Evolutionary conservation across 306 rosid genomes (phyloP).

Genomic region (Gynostemma pentaphyllum): DNA sequence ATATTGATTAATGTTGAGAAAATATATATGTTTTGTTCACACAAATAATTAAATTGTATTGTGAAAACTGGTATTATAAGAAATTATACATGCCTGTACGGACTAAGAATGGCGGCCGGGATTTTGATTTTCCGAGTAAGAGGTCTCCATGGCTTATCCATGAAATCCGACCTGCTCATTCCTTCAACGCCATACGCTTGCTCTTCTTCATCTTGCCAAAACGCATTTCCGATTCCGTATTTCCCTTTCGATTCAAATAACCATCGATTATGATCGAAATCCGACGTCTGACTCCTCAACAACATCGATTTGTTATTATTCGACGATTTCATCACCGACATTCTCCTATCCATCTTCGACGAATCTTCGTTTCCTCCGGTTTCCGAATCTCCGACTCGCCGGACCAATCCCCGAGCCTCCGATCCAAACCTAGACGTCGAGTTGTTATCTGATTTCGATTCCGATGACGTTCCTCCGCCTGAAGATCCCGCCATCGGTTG

Average conservation of each 20-base stretch:
- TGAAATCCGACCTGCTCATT: constrained; percentile 56
- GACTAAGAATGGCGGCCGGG: constrained; percentile 53
- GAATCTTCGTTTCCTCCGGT: constrained; percentile 7
- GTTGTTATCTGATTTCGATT: constrained; percentile 27
- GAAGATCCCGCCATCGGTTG: too few relatives aligned
- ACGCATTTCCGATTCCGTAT: constrained; percentile 79
- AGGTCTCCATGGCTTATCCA: constrained; percentile 91
- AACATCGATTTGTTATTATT: constrained; percentile 60
- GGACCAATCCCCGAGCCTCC: constrained; percentile 7
- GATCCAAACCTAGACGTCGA: constrained; percentile 15
- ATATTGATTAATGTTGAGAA: too few relatives aligned
- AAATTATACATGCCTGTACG: constrained; percentile 77
- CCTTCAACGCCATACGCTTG: constrained; percentile 33
- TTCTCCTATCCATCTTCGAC: constrained; percentile 43
- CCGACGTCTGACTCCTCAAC: constrained; percentile 62
- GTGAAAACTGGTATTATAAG: too few relatives aligned
- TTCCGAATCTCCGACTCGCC: constrained; percentile 12
- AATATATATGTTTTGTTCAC: too few relatives aligned
- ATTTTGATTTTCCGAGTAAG: constrained; percentile 53
- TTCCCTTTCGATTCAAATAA: constrained; percentile 71
- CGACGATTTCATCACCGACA: constrained; percentile 49
- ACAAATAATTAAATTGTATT: too few relatives aligned
- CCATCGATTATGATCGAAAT: constrained; percentile 85
- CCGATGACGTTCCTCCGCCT: constrained; percentile 6
- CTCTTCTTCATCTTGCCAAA: constrained; percentile 35